Base-by-base conservation (phyloP, 129 eudicot species). In the Chrysanthemum seticuspe region DNA sequence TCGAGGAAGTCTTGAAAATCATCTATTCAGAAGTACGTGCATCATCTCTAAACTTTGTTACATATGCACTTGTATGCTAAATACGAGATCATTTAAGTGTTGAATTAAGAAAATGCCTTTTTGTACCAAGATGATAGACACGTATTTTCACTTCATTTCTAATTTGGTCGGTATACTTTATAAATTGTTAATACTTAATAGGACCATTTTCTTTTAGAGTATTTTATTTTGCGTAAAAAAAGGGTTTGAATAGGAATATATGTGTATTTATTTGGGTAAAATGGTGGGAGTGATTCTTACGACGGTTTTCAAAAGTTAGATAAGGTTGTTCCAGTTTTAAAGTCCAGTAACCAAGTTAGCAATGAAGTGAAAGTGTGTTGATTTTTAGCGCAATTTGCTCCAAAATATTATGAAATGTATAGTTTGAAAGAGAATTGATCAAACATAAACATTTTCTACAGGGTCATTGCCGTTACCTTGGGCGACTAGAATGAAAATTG, bases 1-100 rank as follows among this genome's bases (percentile, higher is more conserved):
- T 58, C 87, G 98, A 1, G 98, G 98, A 82, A 94, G 99, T 78
- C 84, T 94, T 84, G 99, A 94, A 79, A 90, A 94, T 81, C 99
- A 94, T 85, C 85, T 94, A 51, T 94, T 94, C 44, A 83, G 90
- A 82, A 86, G 99, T 94, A 90, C 66, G 89, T 81, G 2, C 4
- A 71, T 67, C 66, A 45, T 67, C 67, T 44, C 13, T 10, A 57
- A 2, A 18, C 34, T 74, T 15, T 54, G 65, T 74, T 62, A 49
- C 50, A 5, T 53, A 53, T 58, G 47, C 36, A 71, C 40, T 29
- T 4, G 7, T 56, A 13, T 56, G 36, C 65, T 34, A 6, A 51
- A 15, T 31, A 19, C 44, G 65, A 56, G 54, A 70, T 14, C 16
- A 62, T n/a, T 47, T 47, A 2, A 45, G 48, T 59, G 60, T 40